Conservation (phyloP, 2,329 filamentous ascomycete genomes). For the Eutypa lata region DNA sequence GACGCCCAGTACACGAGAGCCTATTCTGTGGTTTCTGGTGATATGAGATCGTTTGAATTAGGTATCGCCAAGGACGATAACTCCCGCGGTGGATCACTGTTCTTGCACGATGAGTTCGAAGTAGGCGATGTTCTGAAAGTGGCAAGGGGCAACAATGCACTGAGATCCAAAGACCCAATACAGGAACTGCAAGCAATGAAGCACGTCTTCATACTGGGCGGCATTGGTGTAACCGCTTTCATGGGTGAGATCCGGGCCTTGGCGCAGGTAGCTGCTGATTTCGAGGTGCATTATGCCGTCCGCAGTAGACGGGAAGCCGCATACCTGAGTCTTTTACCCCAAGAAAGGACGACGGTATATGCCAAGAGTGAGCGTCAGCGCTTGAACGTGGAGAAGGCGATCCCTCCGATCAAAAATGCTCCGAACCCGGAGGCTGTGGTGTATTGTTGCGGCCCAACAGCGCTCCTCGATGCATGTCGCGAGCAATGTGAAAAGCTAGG, state of each 20-base stretch:
- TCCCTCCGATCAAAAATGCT: constrained; percentile 18
- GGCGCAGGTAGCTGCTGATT: constrained; percentile 8
- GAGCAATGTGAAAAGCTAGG: constrained; percentile 14
- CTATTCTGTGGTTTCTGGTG: constrained; percentile 58
- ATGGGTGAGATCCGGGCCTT: constrained; percentile 21
- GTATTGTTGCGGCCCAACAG: constrained; percentile 29
- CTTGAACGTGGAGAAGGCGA: constrained; percentile 34
- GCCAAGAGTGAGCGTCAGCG: constrained; percentile 22
- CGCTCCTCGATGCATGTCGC: constrained; percentile 20
- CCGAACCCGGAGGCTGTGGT: constrained; percentile 22
- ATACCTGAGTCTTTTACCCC: constrained; percentile 23
- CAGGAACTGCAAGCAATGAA: constrained; percentile 9
- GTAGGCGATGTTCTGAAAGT: constrained; percentile 50
- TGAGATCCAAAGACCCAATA: neutral
- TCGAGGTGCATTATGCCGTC: constrained; percentile 28
- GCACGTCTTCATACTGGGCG: constrained; percentile 28
- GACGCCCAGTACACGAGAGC: constrained; percentile 47
- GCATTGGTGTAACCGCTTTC: constrained; percentile 29
- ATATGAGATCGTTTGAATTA: constrained; percentile 49
- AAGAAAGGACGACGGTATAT: constrained; percentile 20
- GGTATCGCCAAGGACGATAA: constrained; percentile 55
- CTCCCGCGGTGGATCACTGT: constrained; percentile 58
- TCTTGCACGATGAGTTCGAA: constrained; percentile 49
- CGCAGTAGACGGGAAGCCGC: constrained; percentile 25
- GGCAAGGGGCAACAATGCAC: constrained; percentile 24